These are phyloP conservation scores for Trypanosoma platydactyli DNA, from an alignment of 208 protist genomes.

Conservation along the genomic window DNA sequence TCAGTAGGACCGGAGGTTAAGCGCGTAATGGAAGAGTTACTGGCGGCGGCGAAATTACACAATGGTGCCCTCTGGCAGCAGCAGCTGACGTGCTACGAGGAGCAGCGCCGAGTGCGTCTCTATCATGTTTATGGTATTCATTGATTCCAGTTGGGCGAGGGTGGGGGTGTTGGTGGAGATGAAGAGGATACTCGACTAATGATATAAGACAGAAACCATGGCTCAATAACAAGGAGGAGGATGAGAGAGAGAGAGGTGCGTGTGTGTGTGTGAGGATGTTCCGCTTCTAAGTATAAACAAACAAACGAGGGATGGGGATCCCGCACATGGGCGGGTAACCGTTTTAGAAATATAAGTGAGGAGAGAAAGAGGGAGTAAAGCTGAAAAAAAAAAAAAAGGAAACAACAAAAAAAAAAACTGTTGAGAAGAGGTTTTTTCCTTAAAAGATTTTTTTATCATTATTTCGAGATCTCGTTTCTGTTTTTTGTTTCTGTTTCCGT, in stretches of 20 bases:
- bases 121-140: conserved; percentile 74
- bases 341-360: conserved; percentile 3
- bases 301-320: neutral
- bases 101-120: conserved; percentile 48
- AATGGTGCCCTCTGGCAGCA: conserved; percentile 50
- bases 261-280: conserved; percentile 3
- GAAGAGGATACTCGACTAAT: conserved; percentile 3
- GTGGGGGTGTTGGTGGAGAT: neutral
- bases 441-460: too few relatives aligned
- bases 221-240: neutral
- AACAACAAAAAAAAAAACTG: neutral
- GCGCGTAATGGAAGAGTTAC: conserved; percentile 47
- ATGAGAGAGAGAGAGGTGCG: neutral
- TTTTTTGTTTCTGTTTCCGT: too few relatives aligned
- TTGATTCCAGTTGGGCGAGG: conserved; percentile 25
- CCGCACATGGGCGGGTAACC: too few relatives aligned
- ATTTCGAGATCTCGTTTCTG: too few relatives aligned
- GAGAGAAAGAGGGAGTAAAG: neutral
- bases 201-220: conserved; percentile 9
- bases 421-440: too few relatives aligned
- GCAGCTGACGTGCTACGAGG: conserved; percentile 39
- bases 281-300: neutral
- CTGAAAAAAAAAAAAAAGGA: conserved; percentile 1
- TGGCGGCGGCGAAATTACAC: conserved; percentile 33
- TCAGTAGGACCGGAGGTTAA: conserved; percentile 41